Evolutionary conservation across 176 grass and related monocot species (phyloP), one percentile per base, ranked within the genome.

Genomic region (Oryza meyeriana): DNA sequence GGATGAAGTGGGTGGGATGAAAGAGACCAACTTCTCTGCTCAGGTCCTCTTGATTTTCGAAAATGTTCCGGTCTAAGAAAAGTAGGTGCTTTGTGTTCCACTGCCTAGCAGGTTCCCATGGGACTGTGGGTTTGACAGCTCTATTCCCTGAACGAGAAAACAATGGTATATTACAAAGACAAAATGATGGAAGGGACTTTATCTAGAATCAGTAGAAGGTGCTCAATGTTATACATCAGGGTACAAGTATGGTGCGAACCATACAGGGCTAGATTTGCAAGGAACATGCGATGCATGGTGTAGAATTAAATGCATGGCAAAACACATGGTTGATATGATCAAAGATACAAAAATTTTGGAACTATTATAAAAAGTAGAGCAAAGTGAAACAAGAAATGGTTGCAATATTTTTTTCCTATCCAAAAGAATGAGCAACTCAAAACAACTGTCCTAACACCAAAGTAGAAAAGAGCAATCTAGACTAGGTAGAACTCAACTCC

Each of bases 21-120:
- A 50, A n/a, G 40, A 31, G 39, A 79, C n/a, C 1, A 36, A 11
- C 31, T 45, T 29, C 24, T 64, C 41, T 67, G 11, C 29, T 86
- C 44, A 90, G 24, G 25, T 52, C 66, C 85, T 89, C 29, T 82
- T 90, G 79, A 94, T 92, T 71, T 86, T 90, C 33, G 89, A 94
- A 79, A 91, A 91, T 73, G 94, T 89, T 8, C 91, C 86, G 0
- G 79, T 88, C 70, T 91, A 87, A 1, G 94, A 94, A 82, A 97
- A 94, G 55, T 90, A 94, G 4, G 94, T 91, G 84, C 89, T 94
- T 52, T 92, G 68, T 6, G 75, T 92, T 80, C 85, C 85, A 16
- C 79, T 82, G 11, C 79, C 91, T 47, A 92, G 87, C 48, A 70
- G 74, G 79, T 85, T 92, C 11, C 65, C 87, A 29, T 83, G 79